Evolutionary conservation across 176 grass and related monocot species (phyloP).

Genomic region (Aegilops tauschii): DNA sequence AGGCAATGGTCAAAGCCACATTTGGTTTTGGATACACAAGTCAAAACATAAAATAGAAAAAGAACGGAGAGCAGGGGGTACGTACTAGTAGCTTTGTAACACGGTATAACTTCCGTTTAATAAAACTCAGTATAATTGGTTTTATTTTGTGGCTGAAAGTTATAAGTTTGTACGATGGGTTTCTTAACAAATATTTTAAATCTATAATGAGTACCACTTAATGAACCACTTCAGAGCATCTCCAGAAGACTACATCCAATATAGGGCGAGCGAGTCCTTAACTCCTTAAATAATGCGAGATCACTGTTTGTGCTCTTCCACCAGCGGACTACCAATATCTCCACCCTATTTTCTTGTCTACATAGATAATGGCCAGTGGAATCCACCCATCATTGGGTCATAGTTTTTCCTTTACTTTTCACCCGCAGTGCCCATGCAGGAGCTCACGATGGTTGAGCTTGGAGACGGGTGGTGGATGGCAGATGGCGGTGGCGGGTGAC

Average conservation of each 20-base stretch:
- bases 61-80: not conserved
- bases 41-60: not conserved
- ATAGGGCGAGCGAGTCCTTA: too few species aligned
- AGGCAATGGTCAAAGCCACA: slow-evolving; percentile 4
- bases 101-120: not conserved
- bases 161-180: slow-evolving; percentile 22
- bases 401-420: too few species aligned
- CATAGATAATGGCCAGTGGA: not conserved
- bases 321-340: not conserved
- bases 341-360: not conserved
- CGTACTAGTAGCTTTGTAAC: slow-evolving; percentile 6
- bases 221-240: slow-evolving; percentile 8
- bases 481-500: too few species aligned
- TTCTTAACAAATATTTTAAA: slow-evolving; percentile 23
- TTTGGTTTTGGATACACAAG: not conserved
- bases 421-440: too few species aligned
- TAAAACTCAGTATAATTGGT: not conserved
- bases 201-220: not conserved
- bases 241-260: not conserved
- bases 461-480: too few species aligned
- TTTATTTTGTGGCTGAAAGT: not conserved
- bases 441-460: too few species aligned
- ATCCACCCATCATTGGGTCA: too few species aligned
- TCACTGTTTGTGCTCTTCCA: not conserved
- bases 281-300: not conserved